Base-by-base conservation (phyloP, 257 asterid genomes). In the Mentha longifolia region DNA sequence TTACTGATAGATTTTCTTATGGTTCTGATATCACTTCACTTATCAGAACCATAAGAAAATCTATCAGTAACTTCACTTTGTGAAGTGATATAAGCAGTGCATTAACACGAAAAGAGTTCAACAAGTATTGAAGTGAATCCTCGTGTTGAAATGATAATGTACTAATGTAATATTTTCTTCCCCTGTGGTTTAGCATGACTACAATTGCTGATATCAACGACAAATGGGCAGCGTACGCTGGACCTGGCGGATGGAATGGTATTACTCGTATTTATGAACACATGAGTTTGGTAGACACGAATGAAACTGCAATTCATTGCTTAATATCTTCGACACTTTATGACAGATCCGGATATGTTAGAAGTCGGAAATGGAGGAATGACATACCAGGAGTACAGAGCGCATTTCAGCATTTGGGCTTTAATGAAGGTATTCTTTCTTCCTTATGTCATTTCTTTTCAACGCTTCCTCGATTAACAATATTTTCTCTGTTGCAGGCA, bases 221-320 rank as follows among this genome's bases (percentile, higher is more conserved):
- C 82, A 86, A 91, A 80, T 94, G 98, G 99, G 98, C 99, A 10
- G 83, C 98, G 43, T 94, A 89, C 70, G 99, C 99, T 1, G 99
- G 99, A 30, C 99, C 99, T 22, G 99, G 99, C 54, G 99, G 99
- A 80, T 94, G 99, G 99, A 94, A 94, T 55, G 98, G 98, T 93
- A 86, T 58, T 71, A 59, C 45, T 30, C 4, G 11, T 12, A 28
- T 30, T 2, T 31, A 57, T 57, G 66, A 46, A 70, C 47, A 62
- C 78, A 59, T 49, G 41, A 16, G 66, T 68, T 49, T 22, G 14
- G 30, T 60, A 25, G 50, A 7, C 41, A 65, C 12, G 12, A 28
- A 6, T 16, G 12, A 28, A 6, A 1, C 9, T 41, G 65, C 11
- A 61, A 64, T 22, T 28, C 57, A 41, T 60, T 7, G 10, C 54